These are phyloP conservation scores for Tetraselmis striata DNA, from an alignment of 139 green algal genomes.

Conservation along the genomic window DNA sequence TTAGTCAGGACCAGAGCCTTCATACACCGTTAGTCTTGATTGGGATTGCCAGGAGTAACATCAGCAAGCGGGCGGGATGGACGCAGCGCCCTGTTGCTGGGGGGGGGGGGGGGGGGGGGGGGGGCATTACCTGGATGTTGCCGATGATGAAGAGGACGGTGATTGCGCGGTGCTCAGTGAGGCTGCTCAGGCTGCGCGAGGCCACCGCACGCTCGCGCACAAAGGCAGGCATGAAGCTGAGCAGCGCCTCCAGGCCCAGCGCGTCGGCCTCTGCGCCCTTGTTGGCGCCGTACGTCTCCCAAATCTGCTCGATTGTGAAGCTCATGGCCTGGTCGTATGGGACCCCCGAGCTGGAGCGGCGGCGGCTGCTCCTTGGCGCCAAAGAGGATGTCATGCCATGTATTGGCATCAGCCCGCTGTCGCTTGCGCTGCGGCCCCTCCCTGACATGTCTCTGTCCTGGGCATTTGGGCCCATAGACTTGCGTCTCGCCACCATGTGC, in stretches of 20 bases:
- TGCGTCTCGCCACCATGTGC: not conserved
- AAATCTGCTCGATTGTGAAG: not conserved
- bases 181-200: not conserved
- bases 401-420: no score
- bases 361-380: not conserved
- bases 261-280: not conserved
- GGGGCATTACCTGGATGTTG: not conserved
- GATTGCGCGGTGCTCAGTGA: not conserved
- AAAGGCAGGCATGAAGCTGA: not conserved
- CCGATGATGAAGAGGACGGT: not conserved
- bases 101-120: no score
- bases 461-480: not conserved
- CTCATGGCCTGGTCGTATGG: not conserved
- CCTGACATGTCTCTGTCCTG: no score
- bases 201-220: not conserved
- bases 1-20: no score
- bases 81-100: no score
- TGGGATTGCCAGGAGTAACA: no score
- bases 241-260: not conserved
- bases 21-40: no score
- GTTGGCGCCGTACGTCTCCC: not conserved
- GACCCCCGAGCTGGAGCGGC: not conserved
- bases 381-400: not conserved
- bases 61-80: no score
- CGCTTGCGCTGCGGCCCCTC: no score